These are phyloP conservation scores for Lagenidium sp. DNA, from an alignment of 352 stramenopile genomes.

Conservation along the genomic window DNA sequence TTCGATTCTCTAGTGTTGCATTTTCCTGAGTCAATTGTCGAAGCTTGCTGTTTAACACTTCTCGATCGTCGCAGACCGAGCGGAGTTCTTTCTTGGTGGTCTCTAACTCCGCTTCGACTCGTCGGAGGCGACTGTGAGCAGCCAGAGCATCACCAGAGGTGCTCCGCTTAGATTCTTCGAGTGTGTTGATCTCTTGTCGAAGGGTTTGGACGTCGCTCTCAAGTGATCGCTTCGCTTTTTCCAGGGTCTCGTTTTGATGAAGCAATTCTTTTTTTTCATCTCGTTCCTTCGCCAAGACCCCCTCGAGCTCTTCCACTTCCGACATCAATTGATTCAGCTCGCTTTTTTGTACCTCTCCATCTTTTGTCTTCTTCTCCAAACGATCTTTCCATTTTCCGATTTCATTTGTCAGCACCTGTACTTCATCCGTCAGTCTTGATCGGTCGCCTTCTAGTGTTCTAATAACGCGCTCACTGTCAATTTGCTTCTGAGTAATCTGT, in stretches of 20 bases:
- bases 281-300: conserved; percentile 11
- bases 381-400: conserved; percentile 21
- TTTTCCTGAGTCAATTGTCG: conserved; percentile 16
- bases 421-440: conserved; percentile 11
- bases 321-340: conserved; percentile 10
- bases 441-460: too few species aligned
- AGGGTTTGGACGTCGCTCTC: conserved; percentile 18
- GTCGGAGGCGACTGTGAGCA: conserved; percentile 19
- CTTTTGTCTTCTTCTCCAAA: conserved; percentile 23
- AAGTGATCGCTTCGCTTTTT: conserved; percentile 17
- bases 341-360: conserved; percentile 15
- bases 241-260: conserved; percentile 6
- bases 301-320: conserved; percentile 28
- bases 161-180: conserved; percentile 13
- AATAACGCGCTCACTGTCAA: too few species aligned
- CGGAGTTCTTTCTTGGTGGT: conserved; percentile 13
- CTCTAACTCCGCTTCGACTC: conserved; percentile 23
- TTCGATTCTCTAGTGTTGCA: conserved; percentile 13
- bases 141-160: conserved; percentile 17
- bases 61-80: conserved; percentile 16
- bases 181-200: conserved; percentile 9
- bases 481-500: conserved; percentile 17
- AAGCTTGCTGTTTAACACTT: conserved; percentile 11
- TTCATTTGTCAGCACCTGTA: conserved; percentile 10
- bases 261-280: conserved; percentile 19